These are phyloP conservation scores for Achaetomiella virescens DNA, from an alignment of 495 filamentous ascomycete genomes.

Conservation along the genomic window DNA sequence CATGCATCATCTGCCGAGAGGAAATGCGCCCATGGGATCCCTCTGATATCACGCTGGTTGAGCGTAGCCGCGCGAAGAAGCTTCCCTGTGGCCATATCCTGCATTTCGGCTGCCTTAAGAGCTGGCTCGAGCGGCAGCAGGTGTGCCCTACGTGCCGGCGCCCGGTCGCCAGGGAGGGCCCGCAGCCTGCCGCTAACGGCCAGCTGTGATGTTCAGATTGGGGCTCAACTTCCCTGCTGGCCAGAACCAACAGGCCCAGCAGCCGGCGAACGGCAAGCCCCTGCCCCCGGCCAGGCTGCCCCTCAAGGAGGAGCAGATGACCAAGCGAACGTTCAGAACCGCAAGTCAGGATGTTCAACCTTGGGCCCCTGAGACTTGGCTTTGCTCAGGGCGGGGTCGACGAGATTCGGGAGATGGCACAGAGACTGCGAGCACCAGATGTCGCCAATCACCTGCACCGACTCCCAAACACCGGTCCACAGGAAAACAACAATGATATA, in stretches of 20 bases:
- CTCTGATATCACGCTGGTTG: constrained; percentile 48
- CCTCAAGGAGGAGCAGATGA: constrained; percentile 51
- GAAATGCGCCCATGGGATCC: constrained; percentile 78
- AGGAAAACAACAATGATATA: constrained; percentile 10
- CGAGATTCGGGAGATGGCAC: constrained; percentile 43
- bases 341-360: constrained; percentile 49
- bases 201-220: constrained; percentile 29
- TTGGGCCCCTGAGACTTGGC: constrained; percentile 55
- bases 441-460: constrained; percentile 12
- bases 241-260: constrained; percentile 26
- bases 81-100: constrained; percentile 93
- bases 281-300: constrained; percentile 55
- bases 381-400: constrained; percentile 47
- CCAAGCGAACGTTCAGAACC: constrained; percentile 26
- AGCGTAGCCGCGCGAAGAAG: constrained; percentile 86
- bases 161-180: constrained; percentile 54
- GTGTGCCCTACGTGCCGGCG: constrained; percentile 92
- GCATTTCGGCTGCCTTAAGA: constrained; percentile 87
- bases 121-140: constrained; percentile 97
- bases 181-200: constrained; percentile 22
- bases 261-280: constrained; percentile 24
- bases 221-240: constrained; percentile 25
- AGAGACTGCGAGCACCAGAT: constrained; percentile 29
- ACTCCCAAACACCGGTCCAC: constrained; percentile 22
- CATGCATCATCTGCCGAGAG: constrained; percentile 96